Evolutionary conservation across 2,329 filamentous ascomycete genomes (phyloP).

Genomic region (Fusarium torreyae): DNA sequence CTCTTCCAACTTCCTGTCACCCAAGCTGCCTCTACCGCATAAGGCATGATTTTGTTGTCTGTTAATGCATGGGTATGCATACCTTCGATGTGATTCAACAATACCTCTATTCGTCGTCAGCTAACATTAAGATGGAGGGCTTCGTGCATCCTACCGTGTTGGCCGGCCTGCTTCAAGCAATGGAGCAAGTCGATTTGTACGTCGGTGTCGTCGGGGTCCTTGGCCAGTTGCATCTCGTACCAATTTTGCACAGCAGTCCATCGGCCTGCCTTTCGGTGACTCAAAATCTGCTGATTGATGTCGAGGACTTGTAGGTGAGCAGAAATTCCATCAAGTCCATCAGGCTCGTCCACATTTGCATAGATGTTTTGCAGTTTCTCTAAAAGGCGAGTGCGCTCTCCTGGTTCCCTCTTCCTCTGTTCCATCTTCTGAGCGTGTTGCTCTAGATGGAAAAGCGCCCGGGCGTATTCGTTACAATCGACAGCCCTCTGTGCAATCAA

Average conservation of each 20-base stretch:
- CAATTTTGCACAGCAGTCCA: constrained; percentile 97
- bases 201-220: constrained; percentile 82
- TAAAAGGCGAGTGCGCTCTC: constrained; percentile 76
- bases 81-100: constrained; percentile 88
- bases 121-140: neutral
- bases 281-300: constrained; percentile 92
- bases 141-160: constrained; percentile 79
- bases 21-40: constrained; percentile 94
- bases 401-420: constrained; percentile 61
- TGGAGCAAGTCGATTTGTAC: constrained; percentile 87
- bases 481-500: constrained; percentile 85
- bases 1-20: constrained; percentile 86
- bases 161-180: constrained; percentile 94
- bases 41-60: constrained; percentile 79
- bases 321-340: constrained; percentile 95
- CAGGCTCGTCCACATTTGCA: constrained; percentile 96
- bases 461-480: constrained; percentile 93
- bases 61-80: constrained; percentile 71
- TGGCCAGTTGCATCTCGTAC: constrained; percentile 92
- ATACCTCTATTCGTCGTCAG: constrained; percentile 72
- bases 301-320: constrained; percentile 88
- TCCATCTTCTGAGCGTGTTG: constrained; percentile 79
- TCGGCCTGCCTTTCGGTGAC: constrained; percentile 91
- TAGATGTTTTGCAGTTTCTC: constrained; percentile 93
- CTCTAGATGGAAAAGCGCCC: constrained; percentile 95